Conservation (phyloP, 345 rosid genomes). For the Toxicodendron radicans region DNA sequence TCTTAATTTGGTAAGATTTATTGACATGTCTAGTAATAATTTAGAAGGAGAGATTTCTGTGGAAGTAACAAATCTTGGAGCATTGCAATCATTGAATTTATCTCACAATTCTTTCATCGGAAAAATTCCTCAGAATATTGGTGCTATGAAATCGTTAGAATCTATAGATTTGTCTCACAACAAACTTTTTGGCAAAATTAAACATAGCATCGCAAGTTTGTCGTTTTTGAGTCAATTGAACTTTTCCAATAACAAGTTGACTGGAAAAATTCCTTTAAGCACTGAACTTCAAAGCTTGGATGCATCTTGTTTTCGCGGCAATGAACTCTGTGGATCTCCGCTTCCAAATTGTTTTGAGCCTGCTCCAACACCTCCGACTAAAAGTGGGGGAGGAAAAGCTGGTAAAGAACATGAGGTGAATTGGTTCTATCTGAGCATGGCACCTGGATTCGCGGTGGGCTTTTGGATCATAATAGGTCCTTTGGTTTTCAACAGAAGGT, state of each 20-base stretch:
- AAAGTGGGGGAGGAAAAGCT: not conserved
- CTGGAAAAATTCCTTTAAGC: constrained; percentile 16
- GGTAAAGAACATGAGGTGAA: not conserved
- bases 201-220: constrained; percentile 14
- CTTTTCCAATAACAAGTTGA: not conserved
- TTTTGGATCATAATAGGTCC: constrained; percentile 1
- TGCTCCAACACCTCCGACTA: no score
- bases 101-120: constrained; percentile 18
- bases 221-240: not conserved
- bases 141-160: constrained; percentile 25
- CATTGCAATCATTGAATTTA: constrained; percentile 25
- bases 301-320: not conserved
- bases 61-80: constrained; percentile 22
- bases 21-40: constrained; percentile 27
- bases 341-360: not conserved
- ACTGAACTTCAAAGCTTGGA: constrained; percentile 12
- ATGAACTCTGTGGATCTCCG: not conserved
- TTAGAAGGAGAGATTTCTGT: constrained; percentile 14
- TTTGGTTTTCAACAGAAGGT: not conserved
- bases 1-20: constrained; percentile 17
- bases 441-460: not conserved
- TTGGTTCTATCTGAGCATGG: not conserved
- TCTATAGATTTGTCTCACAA: constrained; percentile 23
- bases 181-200: constrained; percentile 21
- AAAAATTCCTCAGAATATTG: constrained; percentile 19